Evolutionary conservation across 352 stramenopile genomes (phyloP).

Genomic region (Blastocystis sp.): DNA sequence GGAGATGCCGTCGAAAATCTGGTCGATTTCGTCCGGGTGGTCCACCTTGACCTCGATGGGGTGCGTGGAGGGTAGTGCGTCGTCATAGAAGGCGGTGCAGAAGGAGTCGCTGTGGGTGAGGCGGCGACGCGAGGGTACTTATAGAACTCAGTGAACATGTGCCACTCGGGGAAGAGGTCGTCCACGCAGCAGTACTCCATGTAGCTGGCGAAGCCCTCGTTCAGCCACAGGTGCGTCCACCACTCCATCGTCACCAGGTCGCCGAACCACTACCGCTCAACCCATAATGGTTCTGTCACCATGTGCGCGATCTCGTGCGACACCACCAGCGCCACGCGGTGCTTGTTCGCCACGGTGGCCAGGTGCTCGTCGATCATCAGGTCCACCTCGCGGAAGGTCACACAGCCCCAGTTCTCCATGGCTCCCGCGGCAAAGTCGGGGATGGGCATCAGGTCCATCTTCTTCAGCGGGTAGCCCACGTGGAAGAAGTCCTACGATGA

Average conservation of each 20-base stretch:
- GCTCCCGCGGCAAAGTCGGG: slow-evolving; percentile 91
- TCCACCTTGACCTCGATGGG: slow-evolving; percentile 87
- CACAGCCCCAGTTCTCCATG: slow-evolving; percentile 90
- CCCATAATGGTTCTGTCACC: background rate
- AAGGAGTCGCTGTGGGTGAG: slow-evolving; percentile 34
- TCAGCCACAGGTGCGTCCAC: slow-evolving; percentile 91
- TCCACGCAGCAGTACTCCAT: slow-evolving; percentile 90
- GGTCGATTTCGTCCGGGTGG: slow-evolving; percentile 87
- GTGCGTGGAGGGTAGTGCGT: slow-evolving; percentile 85
- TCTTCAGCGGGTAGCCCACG: slow-evolving; percentile 89
- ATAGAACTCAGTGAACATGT: slow-evolving; percentile 91
- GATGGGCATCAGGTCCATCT: slow-evolving; percentile 95
- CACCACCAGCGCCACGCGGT: slow-evolving; percentile 87
- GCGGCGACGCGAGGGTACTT: background rate
- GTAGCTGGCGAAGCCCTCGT: slow-evolving; percentile 94
- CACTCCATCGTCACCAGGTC: slow-evolving; percentile 98
- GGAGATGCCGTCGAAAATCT: slow-evolving; percentile 96
- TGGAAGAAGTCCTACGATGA: slow-evolving; percentile 79
- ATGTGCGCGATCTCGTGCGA: slow-evolving; percentile 93
- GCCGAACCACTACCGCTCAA: slow-evolving; percentile 81
- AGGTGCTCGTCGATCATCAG: slow-evolving; percentile 81
- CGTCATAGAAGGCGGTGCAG: slow-evolving; percentile 82
- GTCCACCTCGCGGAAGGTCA: slow-evolving; percentile 90
- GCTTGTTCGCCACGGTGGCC: slow-evolving; percentile 77
- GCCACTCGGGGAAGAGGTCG: slow-evolving; percentile 87